Percentiles rank a stretch among this genome's conserved stretches.
Evolutionary conservation across 495 filamentous ascomycete genomes (phyloP).

Genomic region (Penicillium silybi): DNA sequence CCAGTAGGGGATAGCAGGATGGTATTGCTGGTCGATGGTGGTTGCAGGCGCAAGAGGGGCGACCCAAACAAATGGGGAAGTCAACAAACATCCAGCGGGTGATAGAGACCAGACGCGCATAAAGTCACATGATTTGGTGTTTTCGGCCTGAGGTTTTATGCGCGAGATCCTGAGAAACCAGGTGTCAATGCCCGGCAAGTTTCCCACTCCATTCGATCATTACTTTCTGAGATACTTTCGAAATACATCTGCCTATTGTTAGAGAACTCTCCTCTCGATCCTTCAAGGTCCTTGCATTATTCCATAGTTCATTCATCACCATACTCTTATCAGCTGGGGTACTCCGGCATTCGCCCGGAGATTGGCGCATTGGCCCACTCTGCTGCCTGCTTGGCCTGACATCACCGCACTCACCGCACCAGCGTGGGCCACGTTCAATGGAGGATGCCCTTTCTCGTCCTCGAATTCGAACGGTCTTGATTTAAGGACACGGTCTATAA

Average conservation of each 20-base stretch:
- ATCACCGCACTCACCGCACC: constrained; percentile 25
- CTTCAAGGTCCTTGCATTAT: background rate
- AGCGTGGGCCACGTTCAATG: constrained; percentile 4
- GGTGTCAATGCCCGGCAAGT: constrained; percentile 1
- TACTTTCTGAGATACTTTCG: background rate
- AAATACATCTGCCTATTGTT: background rate
- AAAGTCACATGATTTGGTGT: constrained; percentile 13
- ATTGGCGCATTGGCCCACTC: constrained; percentile 22
- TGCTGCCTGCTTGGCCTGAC: constrained; percentile 19
- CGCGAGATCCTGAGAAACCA: too few relatives aligned
- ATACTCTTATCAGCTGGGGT: background rate
- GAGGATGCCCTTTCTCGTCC: background rate
- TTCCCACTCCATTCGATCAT: background rate
- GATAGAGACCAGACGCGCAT: constrained; percentile 12
- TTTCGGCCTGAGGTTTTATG: background rate
- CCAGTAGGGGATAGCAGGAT: constrained; percentile 23
- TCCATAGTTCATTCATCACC: background rate
- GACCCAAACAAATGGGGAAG: constrained; percentile 27
- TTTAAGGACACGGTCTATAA: background rate
- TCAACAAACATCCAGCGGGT: constrained; percentile 37
- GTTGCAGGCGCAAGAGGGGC: constrained; percentile 17
- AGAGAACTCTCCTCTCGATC: background rate
- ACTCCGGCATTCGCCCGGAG: background rate
- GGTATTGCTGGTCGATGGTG: constrained; percentile 8
- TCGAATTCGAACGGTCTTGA: background rate